Conservation (phyloP, 164 flowering plant genomes). For the Cinnamomum chago region DNA sequence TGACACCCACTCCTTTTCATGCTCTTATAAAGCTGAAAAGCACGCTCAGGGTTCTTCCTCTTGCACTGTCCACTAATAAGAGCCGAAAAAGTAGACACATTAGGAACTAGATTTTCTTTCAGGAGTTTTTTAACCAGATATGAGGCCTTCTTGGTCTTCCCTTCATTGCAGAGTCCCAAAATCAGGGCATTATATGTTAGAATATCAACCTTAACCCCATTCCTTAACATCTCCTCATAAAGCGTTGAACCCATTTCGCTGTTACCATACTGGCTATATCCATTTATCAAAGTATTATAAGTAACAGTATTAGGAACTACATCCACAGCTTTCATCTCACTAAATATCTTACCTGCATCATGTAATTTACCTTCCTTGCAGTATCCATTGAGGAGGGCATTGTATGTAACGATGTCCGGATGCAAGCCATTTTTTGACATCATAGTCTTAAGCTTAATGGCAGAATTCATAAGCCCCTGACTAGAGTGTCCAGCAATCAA, state of each 20-base stretch:
- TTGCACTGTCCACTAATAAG: constrained; percentile 79
- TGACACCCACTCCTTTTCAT: constrained; percentile 68
- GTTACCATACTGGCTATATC: constrained; percentile 50
- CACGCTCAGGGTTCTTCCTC: constrained; percentile 63
- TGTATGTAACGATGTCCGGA: constrained; percentile 58
- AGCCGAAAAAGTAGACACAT: constrained; percentile 75
- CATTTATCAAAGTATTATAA: constrained; percentile 74
- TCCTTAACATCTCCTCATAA: constrained; percentile 66
- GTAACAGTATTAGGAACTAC: constrained; percentile 62
- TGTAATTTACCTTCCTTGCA: constrained; percentile 71
- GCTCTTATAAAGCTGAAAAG: constrained; percentile 55
- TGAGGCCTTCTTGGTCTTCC: constrained; percentile 87
- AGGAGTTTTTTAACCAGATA: constrained; percentile 64
- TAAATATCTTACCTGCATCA: constrained; percentile 57
- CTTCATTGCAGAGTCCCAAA: constrained; percentile 70
- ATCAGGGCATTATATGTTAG: constrained; percentile 82
- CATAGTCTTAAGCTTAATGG: constrained; percentile 53
- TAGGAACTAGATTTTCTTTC: constrained; percentile 54
- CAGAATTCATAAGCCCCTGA: constrained; percentile 50
- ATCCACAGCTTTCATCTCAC: constrained; percentile 61
- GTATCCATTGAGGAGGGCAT: constrained; percentile 63
- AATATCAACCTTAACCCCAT: constrained; percentile 57
- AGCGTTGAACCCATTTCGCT: constrained; percentile 57
- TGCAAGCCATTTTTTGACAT: constrained; percentile 52
- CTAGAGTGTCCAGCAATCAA: constrained; percentile 66